These are phyloP conservation scores for Russula vinacea DNA, from an alignment of 768 basidiomycete genomes.

Conservation along the genomic window DNA sequence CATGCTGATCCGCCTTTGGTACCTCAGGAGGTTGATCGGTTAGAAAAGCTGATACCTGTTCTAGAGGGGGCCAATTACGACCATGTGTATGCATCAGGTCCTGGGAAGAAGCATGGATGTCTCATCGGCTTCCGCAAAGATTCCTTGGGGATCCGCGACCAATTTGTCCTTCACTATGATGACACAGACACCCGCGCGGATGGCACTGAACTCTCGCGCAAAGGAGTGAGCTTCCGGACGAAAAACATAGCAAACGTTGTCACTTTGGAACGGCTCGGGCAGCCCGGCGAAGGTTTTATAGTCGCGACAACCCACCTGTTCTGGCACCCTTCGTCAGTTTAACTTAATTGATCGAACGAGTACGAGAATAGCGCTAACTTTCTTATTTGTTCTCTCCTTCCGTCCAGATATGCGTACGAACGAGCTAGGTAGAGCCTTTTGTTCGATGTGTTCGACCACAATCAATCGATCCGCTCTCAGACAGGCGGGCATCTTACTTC, in stretches of 20 bases:
- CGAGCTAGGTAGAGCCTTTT: constrained; percentile 54
- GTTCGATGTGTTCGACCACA: not conserved
- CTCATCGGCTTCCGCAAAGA: constrained; percentile 68
- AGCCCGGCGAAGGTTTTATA: constrained; percentile 54
- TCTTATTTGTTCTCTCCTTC: constrained; percentile 3
- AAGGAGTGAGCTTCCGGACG: constrained; percentile 63
- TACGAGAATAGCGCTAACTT: constrained; percentile 1
- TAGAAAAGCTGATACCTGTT: constrained; percentile 66
- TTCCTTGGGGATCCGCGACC: constrained; percentile 46
- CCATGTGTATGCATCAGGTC: constrained; percentile 64
- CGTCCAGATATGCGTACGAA: constrained; percentile 72
- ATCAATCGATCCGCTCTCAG: constrained; percentile 38
- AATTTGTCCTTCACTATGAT: constrained; percentile 66
- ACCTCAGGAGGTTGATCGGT: constrained; percentile 78
- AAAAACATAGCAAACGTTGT: constrained; percentile 79
- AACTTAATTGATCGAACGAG: not conserved
- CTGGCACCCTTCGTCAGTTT: constrained; percentile 83
- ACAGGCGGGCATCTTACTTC: constrained; percentile 72
- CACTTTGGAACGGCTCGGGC: constrained; percentile 50
- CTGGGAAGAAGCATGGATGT: constrained; percentile 79
- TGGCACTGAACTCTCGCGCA: constrained; percentile 38
- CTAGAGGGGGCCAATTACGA: constrained; percentile 64
- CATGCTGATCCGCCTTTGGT: not conserved
- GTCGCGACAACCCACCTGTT: constrained; percentile 91
- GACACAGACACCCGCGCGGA: constrained; percentile 49